These are phyloP conservation scores for Solanum boliviense DNA, from an alignment of 257 asterid species.

Conservation along the genomic window DNA sequence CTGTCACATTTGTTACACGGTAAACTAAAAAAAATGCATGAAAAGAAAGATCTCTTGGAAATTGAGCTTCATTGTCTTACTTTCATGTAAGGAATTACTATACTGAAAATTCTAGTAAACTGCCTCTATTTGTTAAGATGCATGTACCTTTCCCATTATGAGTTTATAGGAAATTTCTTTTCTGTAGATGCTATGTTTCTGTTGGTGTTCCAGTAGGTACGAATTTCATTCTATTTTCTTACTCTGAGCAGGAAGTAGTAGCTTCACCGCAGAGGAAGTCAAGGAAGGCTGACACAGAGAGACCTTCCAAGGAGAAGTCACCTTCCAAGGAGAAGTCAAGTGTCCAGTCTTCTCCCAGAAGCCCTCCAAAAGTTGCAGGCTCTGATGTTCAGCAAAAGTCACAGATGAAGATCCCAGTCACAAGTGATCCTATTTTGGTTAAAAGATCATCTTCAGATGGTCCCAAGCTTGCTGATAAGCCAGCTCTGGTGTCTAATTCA, in stretches of 20 bases:
- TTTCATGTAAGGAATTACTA: not conserved
- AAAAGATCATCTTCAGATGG: constrained; percentile 34
- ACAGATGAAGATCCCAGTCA: constrained; percentile 11
- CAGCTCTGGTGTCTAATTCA: not conserved
- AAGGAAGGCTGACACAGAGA: constrained; percentile 12
- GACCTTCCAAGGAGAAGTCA: constrained; percentile 17
- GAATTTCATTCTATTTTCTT: not conserved
- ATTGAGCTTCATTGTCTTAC: not conserved
- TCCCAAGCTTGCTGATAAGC: constrained; percentile 31
- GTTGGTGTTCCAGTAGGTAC: not conserved
- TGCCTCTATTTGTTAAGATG: not conserved
- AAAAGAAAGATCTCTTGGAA: not conserved
- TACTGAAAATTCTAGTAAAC: not conserved
- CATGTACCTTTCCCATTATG: not conserved
- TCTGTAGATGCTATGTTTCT: not conserved
- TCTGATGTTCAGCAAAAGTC: constrained; percentile 20
- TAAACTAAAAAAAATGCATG: not conserved
- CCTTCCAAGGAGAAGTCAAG: constrained; percentile 13
- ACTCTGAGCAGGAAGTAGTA: constrained; percentile 41
- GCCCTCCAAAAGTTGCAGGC: constrained; percentile 33
- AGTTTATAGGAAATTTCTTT: not conserved
- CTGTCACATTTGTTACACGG: not conserved
- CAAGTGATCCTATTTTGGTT: constrained; percentile 15
- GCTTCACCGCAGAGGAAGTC: constrained; percentile 18
- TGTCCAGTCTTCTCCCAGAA: constrained; percentile 33